These are phyloP conservation scores for Moesziomyces antarcticus DNA, from an alignment of 1,284 basidiomycete genomes.

Conservation along the genomic window DNA sequence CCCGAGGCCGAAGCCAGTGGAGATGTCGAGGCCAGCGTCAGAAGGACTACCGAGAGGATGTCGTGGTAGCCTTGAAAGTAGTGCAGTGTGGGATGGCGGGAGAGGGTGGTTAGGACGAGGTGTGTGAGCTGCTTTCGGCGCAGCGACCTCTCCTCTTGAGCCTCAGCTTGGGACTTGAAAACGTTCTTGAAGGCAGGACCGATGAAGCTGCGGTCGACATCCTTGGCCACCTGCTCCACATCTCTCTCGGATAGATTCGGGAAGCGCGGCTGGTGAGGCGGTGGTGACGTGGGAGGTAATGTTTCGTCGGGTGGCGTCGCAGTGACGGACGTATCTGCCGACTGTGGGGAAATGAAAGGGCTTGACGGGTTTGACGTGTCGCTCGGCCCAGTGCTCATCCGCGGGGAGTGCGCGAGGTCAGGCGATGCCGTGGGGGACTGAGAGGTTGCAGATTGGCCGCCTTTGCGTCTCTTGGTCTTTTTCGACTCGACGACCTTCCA, in stretches of 20 bases:
- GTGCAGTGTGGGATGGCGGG: conserved; percentile 77
- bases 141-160: background rate
- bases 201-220: conserved; percentile 63
- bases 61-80: conserved; percentile 94
- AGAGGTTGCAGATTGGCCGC: background rate
- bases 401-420: background rate
- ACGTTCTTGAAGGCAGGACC: conserved; percentile 38
- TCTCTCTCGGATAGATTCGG: conserved; percentile 42
- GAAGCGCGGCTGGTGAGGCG: background rate
- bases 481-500: conserved; percentile 46
- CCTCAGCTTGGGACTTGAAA: background rate
- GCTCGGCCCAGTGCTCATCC: background rate
- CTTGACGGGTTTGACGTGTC: background rate
- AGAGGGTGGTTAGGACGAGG: conserved; percentile 75
- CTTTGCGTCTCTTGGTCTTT: conserved; percentile 13
- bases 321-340: background rate
- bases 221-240: conserved; percentile 60
- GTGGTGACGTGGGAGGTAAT: background rate
- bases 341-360: conserved; percentile 2
- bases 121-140: conserved; percentile 50
- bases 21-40: conserved; percentile 71
- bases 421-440: conserved; percentile 6
- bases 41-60: conserved; percentile 84
- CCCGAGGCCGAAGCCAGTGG: background rate
- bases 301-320: background rate